Conservation (phyloP, 2,329 filamentous ascomycete species). For the Colletotrichum brevisporum region DNA sequence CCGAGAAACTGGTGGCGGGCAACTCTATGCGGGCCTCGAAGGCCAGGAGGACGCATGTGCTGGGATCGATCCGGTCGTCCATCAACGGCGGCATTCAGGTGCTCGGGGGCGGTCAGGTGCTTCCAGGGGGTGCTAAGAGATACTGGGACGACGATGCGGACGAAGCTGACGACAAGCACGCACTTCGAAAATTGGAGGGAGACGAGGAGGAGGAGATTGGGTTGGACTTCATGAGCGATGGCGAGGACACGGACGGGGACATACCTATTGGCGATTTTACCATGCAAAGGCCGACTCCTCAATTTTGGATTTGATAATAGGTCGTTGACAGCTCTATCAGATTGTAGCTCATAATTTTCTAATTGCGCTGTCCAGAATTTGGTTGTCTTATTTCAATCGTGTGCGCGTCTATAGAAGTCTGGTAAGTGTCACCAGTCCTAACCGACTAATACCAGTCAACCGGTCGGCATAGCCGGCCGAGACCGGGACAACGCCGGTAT, state of each 20-base stretch:
- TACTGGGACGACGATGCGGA: slow-evolving; percentile 28
- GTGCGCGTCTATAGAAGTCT: no score
- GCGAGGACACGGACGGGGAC: slow-evolving; percentile 11
- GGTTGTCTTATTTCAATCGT: no score
- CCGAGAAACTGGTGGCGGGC: neutral
- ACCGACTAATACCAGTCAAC: no score
- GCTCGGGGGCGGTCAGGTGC: neutral
- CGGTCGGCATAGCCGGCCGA: no score
- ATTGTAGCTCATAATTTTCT: no score
- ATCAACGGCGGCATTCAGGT: neutral
- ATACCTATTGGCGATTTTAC: slow-evolving; percentile 6
- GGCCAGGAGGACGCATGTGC: neutral
- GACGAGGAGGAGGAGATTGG: neutral
- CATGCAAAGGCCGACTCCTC: slow-evolving; percentile 20
- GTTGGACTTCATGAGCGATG: neutral
- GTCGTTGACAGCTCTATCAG: no score
- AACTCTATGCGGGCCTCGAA: neutral
- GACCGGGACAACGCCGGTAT: no score
- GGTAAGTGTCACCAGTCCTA: no score
- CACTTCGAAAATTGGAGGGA: neutral
- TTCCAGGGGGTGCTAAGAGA: neutral
- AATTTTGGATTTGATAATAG: slow-evolving; percentile 21
- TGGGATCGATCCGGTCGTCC: slow-evolving; percentile 20
- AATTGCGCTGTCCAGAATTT: no score
- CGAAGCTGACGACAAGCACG: neutral